Percentiles rank a stretch among this genome's conserved stretches.
Conservation (phyloP, 306 rosid genomes). For the Dryas drummondii region DNA sequence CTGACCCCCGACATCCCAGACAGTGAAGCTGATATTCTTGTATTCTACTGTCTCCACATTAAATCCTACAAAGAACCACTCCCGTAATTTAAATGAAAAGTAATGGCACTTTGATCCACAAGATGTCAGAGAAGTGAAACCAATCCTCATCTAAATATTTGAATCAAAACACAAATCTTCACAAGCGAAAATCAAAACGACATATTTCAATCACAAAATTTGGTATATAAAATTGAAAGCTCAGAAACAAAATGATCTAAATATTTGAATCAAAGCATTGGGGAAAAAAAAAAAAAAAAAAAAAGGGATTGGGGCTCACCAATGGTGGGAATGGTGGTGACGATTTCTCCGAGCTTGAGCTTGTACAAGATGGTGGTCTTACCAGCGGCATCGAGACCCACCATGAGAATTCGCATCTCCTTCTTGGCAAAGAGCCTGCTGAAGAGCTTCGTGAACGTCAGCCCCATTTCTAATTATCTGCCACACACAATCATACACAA, state of each 20-base stretch:
- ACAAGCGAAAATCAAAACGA: not conserved
- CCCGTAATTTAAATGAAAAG: slow-evolving; percentile 4
- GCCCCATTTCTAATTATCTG: slow-evolving; percentile 57
- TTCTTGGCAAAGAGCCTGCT: slow-evolving; percentile 89
- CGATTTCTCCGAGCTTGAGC: slow-evolving; percentile 95
- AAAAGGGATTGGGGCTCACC: slow-evolving; percentile 41
- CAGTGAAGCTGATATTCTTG: slow-evolving; percentile 99
- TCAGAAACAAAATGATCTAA: not conserved
- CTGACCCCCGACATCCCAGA: slow-evolving; percentile 99
- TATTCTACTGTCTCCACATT: slow-evolving; percentile 97
- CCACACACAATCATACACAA: not conserved
- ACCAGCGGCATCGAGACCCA: slow-evolving; percentile 99
- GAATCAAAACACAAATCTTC: not conserved
- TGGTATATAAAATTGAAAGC: not conserved
- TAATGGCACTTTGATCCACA: not conserved
- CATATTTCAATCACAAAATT: too few relatives aligned
- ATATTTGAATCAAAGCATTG: not conserved
- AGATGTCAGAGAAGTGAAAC: not conserved
- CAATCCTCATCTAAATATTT: not conserved
- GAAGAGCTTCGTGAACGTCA: slow-evolving; percentile 88
- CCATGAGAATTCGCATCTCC: slow-evolving; percentile 97
- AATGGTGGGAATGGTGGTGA: slow-evolving; percentile 93
- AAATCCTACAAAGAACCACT: slow-evolving; percentile 57
- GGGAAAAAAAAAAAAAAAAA: not conserved
- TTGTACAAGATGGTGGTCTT: slow-evolving; percentile 92